Conservation (phyloP, 192 early-diverging fungal species). For the Backusella psychrophila region DNA sequence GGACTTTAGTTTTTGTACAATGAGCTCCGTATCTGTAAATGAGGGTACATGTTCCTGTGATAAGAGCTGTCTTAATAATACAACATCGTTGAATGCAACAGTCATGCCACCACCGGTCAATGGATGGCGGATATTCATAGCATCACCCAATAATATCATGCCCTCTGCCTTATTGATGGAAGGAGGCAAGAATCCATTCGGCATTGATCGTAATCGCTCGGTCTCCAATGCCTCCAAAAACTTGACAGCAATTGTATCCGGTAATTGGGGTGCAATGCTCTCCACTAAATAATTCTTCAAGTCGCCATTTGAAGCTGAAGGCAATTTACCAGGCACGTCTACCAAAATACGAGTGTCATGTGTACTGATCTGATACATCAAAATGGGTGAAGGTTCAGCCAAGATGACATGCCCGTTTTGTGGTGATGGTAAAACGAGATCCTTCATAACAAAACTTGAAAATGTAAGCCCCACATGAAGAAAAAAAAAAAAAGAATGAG, state of each 20-base stretch:
- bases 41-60: constrained; percentile 40
- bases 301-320: constrained; percentile 64
- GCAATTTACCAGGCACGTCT: constrained; percentile 89
- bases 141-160: constrained; percentile 87
- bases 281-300: constrained; percentile 61
- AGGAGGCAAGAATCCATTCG: constrained; percentile 88
- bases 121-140: constrained; percentile 95
- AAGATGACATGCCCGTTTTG: constrained; percentile 92
- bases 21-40: constrained; percentile 43
- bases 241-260: constrained; percentile 52
- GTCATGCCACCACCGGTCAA: constrained; percentile 98
- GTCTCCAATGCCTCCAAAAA: constrained; percentile 72
- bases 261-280: constrained; percentile 68
- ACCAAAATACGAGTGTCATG: constrained; percentile 87
- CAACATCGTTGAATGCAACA: constrained; percentile 90
- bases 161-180: constrained; percentile 70
- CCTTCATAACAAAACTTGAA: constrained; percentile 62
- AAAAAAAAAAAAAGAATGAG: too few species aligned
- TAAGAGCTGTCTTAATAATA: constrained; percentile 66
- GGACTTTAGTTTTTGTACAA: constrained; percentile 54
- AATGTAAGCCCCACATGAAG: background rate
- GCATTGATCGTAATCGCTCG: constrained; percentile 79
- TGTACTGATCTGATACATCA: constrained; percentile 90
- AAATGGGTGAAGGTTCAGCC: constrained; percentile 80
- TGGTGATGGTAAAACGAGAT: constrained; percentile 73